phyloP scores from a whole-genome alignment of 768 basidiomycete species.

The Mycena vitilis region DNA sequence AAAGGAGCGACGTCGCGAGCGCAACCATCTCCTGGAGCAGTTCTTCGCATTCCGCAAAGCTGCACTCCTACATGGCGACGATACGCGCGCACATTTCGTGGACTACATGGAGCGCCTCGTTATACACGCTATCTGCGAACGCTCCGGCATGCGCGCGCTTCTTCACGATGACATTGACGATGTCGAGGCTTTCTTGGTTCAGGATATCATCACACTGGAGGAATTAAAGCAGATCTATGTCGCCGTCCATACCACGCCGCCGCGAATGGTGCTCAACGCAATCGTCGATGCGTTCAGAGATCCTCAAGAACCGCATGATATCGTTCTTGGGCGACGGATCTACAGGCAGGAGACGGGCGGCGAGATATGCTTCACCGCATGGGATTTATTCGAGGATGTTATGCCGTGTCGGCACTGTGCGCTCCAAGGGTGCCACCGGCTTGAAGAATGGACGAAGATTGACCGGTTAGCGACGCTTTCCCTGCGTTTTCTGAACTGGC shows the following conservation, averaged over 20 bases:
- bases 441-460: constrained; percentile 23
- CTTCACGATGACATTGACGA: constrained; percentile 2
- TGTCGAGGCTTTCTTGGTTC: constrained; percentile 16
- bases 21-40: constrained; percentile 12
- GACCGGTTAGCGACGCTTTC: constrained; percentile 22
- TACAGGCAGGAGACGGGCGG: neutral
- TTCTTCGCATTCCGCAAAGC: constrained; percentile 25
- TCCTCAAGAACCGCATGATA: constrained; percentile 3
- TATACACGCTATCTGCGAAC: constrained; percentile 18
- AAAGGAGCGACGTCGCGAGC: constrained; percentile 8
- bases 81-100: constrained; percentile 10
- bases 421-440: constrained; percentile 15
- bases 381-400: constrained; percentile 34
- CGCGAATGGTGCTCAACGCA: constrained; percentile 19
- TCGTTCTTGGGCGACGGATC: constrained; percentile 22
- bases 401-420: constrained; percentile 27
- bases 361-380: constrained; percentile 21
- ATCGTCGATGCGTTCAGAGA: constrained; percentile 25
- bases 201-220: constrained; percentile 26
- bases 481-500: constrained; percentile 25
- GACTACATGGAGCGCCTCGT: constrained; percentile 31
- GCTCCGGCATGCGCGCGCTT: constrained; percentile 22
- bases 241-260: constrained; percentile 26
- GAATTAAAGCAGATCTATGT: constrained; percentile 33
- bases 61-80: constrained; percentile 10